Evolutionary conservation across 805 yeast genomes (phyloP).

Genomic region (Ascoidea tarda): DNA sequence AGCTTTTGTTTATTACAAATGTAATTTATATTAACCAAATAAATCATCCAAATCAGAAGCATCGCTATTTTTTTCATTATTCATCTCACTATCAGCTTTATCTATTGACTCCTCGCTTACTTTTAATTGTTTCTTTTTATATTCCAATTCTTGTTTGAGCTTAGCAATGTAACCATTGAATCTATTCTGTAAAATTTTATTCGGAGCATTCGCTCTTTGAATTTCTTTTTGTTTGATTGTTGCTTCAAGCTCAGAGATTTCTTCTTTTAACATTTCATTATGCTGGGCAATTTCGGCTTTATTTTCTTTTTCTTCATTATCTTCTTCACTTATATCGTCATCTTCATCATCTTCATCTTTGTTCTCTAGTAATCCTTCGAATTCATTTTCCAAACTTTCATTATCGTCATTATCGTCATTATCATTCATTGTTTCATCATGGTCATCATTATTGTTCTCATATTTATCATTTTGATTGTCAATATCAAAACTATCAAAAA

Average conservation of each 20-base stretch:
- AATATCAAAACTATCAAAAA: neutral
- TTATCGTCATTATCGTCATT: neutral
- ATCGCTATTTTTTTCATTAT: neutral
- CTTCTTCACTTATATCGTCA: slow-evolving; percentile 19
- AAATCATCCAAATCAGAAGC: too few species aligned
- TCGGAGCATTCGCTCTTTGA: slow-evolving; percentile 59
- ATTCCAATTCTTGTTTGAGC: slow-evolving; percentile 67
- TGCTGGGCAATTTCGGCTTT: slow-evolving; percentile 41
- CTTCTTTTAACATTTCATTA: slow-evolving; percentile 68
- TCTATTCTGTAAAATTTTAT: slow-evolving; percentile 78
- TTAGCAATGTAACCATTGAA: slow-evolving; percentile 70
- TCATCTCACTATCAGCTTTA: slow-evolving; percentile 1
- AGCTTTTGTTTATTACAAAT: neutral
- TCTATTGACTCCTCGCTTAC: slow-evolving; percentile 17
- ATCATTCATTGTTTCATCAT: slow-evolving; percentile 2
- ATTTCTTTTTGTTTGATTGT: slow-evolving; percentile 65
- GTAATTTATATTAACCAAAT: too few species aligned
- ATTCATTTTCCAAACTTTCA: slow-evolving; percentile 2
- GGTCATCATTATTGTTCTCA: slow-evolving; percentile 12
- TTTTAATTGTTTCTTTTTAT: slow-evolving; percentile 56
- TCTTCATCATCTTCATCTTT: slow-evolving; percentile 10
- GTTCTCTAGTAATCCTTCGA: slow-evolving; percentile 14
- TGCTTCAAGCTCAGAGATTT: slow-evolving; percentile 64
- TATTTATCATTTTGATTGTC: slow-evolving; percentile 17
- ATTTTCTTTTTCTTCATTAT: slow-evolving; percentile 28